These are phyloP conservation scores for Kewa caespitosa DNA, from an alignment of 179 eudicot species.

Conservation along the genomic window DNA sequence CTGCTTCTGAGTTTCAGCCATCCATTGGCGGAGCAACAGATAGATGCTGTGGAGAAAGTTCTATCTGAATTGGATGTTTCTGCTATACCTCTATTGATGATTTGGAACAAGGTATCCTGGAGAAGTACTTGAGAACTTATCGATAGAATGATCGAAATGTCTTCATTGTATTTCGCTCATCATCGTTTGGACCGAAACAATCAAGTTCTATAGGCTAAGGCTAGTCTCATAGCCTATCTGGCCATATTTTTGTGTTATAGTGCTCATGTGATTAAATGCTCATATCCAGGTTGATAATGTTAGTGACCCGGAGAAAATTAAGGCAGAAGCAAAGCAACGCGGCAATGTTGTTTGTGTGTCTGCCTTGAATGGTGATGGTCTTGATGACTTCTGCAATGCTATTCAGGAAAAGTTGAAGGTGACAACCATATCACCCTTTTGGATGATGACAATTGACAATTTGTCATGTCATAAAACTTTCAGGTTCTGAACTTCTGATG, in stretches of 20 bases:
- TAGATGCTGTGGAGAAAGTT: constrained; percentile 89
- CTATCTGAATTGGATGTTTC: constrained; percentile 73
- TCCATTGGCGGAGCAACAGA: constrained; percentile 87
- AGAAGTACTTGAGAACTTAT: neutral
- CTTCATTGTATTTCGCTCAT: too few relatives aligned
- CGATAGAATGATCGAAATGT: neutral
- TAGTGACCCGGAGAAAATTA: constrained; percentile 65
- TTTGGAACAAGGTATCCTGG: constrained; percentile 84
- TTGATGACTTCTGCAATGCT: constrained; percentile 75
- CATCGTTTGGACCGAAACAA: neutral
- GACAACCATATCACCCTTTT: neutral
- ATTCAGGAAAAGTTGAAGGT: constrained; percentile 89
- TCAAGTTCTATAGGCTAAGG: neutral
- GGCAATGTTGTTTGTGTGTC: constrained; percentile 78
- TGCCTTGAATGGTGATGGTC: constrained; percentile 82
- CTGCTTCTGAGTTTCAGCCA: constrained; percentile 55
- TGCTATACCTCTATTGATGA: constrained; percentile 69
- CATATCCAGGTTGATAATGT: constrained; percentile 78
- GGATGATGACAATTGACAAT: neutral
- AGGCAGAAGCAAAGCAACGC: constrained; percentile 59
- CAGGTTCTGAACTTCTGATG: neutral
- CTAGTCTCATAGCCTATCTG: neutral
- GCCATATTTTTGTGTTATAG: neutral
- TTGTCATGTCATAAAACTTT: neutral
- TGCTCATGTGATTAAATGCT: constrained; percentile 20